Evolutionary conservation across 1,284 basidiomycete species (phyloP).

Genomic region (Ceratobasidium sp.): DNA sequence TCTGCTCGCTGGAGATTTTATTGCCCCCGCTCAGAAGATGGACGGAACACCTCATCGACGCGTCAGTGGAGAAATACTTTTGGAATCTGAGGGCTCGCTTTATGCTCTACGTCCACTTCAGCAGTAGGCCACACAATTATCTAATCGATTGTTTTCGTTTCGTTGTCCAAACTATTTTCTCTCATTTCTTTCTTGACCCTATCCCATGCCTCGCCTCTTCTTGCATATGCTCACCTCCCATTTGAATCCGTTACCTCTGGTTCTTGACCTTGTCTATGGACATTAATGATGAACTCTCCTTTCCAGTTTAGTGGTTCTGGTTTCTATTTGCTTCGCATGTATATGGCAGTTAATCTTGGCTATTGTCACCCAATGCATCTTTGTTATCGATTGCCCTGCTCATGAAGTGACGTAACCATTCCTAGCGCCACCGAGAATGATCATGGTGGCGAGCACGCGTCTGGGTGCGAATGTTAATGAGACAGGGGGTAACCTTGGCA

Average conservation of each 20-base stretch:
- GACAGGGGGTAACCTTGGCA: too few relatives aligned
- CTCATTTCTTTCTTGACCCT: conserved; percentile 1
- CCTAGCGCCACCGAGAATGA: too few relatives aligned
- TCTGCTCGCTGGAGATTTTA: conserved; percentile 18
- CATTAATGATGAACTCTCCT: conserved; percentile 23
- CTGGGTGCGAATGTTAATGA: too few relatives aligned
- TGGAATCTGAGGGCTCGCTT: conserved; percentile 32
- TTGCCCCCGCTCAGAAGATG: conserved; percentile 33
- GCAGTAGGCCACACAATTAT: not conserved
- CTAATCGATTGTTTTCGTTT: conserved; percentile 6
- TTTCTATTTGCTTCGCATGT: conserved; percentile 10
- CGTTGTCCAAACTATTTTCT: not conserved
- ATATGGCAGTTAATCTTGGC: conserved; percentile 30
- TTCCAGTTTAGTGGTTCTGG: conserved; percentile 2
- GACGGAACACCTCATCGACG: conserved; percentile 24
- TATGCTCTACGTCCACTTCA: conserved; percentile 34
- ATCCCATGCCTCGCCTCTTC: conserved; percentile 8
- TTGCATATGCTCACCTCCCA: not conserved
- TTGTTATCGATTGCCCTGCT: not conserved
- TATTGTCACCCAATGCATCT: conserved; percentile 18
- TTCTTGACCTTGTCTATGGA: conserved; percentile 7
- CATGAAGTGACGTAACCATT: too few relatives aligned
- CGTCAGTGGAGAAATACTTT: conserved; percentile 17
- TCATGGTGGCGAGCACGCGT: too few relatives aligned
- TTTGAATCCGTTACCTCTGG: not conserved